Percentiles rank a stretch among this genome's conserved stretches.
phyloP scores from a whole-genome alignment of 2,329 filamentous ascomycete genomes.

The Mycosphaerella sp. region DNA sequence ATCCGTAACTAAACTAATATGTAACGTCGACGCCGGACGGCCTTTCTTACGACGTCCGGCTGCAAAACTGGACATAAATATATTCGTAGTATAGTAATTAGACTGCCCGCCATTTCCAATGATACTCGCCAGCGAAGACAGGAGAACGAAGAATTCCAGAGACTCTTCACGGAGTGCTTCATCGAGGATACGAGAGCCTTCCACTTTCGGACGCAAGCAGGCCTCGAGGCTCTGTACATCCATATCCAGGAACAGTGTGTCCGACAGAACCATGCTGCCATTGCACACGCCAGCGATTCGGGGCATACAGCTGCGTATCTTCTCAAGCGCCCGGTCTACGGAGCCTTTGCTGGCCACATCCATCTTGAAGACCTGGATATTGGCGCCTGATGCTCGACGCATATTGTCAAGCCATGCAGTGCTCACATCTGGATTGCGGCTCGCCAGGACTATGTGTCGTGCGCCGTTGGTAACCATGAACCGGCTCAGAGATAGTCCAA shows the following conservation, averaged over 20 bases:
- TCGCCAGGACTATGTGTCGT: constrained; percentile 18
- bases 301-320: not conserved
- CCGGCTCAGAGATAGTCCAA: constrained; percentile 30
- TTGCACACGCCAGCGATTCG: constrained; percentile 12
- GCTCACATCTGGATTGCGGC: not conserved
- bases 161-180: constrained; percentile 27
- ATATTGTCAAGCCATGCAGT: not conserved
- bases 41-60: constrained; percentile 25
- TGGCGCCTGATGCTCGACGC: not conserved
- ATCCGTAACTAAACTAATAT: constrained; percentile 30
- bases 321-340: not conserved
- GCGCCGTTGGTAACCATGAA: constrained; percentile 33
- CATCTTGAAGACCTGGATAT: constrained; percentile 9
- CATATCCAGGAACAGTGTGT: constrained; percentile 13
- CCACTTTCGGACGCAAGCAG: constrained; percentile 11
- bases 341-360: not conserved
- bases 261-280: constrained; percentile 15
- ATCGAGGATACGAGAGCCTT: constrained; percentile 26
- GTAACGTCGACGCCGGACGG: constrained; percentile 25
- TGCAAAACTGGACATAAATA: constrained; percentile 27
- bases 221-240: not conserved
- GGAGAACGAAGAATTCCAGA: constrained; percentile 45
- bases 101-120: constrained; percentile 54
- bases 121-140: constrained; percentile 50
- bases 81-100: constrained; percentile 52